Conservation (phyloP, 2,329 filamentous ascomycete genomes). For the Pseudocercospora pini-densiflorae region DNA sequence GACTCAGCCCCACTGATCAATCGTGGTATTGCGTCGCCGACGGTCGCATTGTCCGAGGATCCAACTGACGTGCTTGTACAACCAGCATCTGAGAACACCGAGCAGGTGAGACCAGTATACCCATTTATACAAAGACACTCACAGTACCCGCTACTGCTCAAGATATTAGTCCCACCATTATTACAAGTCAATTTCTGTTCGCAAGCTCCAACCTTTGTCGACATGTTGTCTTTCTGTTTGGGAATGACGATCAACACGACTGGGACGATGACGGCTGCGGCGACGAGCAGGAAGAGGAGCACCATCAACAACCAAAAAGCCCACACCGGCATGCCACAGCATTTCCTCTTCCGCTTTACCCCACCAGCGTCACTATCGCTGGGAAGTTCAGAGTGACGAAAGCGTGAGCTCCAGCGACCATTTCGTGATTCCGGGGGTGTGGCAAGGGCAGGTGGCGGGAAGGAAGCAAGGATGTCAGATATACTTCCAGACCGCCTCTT, state of each 20-base stretch:
- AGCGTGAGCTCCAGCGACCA: conserved; percentile 18
- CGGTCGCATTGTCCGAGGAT: conserved; percentile 68
- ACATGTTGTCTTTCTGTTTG: conserved; percentile 45
- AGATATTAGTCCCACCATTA: conserved; percentile 80
- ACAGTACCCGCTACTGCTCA: conserved; percentile 65
- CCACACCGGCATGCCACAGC: conserved; percentile 85
- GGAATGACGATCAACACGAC: conserved; percentile 65
- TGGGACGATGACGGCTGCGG: conserved; percentile 82
- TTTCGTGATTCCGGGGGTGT: conserved; percentile 32
- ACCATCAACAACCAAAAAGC: conserved; percentile 70
- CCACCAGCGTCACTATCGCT: conserved; percentile 37
- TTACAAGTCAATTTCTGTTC: conserved; percentile 66
- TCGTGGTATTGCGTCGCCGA: conserved; percentile 78
- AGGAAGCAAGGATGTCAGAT: conserved; percentile 68
- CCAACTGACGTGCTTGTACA: conserved; percentile 60
- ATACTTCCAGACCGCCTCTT: conserved; percentile 58
- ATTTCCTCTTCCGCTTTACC: conserved; percentile 58
- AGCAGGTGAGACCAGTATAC: conserved; percentile 71
- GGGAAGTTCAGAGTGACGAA: conserved; percentile 31
- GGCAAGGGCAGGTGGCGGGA: conserved; percentile 60
- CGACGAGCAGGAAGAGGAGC: conserved; percentile 71
- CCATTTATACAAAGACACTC: conserved; percentile 89
- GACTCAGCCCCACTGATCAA: conserved; percentile 67
- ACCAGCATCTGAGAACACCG: conserved; percentile 52
- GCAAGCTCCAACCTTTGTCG: conserved; percentile 57